Evolutionary conservation across 2,329 filamentous ascomycete species (phyloP).

Genomic region (Pestalotiopsis sp.): DNA sequence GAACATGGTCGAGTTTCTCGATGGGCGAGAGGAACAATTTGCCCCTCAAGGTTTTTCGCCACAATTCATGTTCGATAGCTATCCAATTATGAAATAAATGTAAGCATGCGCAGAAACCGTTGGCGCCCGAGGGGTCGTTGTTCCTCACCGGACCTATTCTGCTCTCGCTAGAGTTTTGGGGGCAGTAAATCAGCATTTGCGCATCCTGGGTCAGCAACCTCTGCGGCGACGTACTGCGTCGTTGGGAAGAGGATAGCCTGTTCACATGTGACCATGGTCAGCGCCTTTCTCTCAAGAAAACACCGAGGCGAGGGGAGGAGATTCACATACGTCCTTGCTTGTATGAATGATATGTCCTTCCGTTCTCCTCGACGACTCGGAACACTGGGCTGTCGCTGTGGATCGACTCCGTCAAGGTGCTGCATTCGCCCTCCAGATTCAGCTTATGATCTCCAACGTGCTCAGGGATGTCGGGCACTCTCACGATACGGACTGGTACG

Average conservation of each 20-base stretch:
- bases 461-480: not conserved
- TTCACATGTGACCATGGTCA: not conserved
- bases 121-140: not conserved
- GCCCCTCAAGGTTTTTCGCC: slow-evolving; percentile 12
- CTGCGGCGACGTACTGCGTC: slow-evolving; percentile 11
- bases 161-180: slow-evolving; percentile 4
- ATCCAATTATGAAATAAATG: not conserved
- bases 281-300: not conserved
- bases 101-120: not conserved
- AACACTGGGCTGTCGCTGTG: slow-evolving; percentile 15
- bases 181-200: slow-evolving; percentile 1
- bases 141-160: slow-evolving; percentile 4
- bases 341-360: slow-evolving; percentile 18
- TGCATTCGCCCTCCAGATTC: not conserved
- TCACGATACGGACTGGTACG: slow-evolving; percentile 12
- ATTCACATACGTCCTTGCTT: slow-evolving; percentile 18
- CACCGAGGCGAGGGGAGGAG: not conserved
- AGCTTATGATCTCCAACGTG: not conserved
- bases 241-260: slow-evolving; percentile 17
- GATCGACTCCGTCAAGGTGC: slow-evolving; percentile 15
- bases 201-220: not conserved
- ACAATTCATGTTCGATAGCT: slow-evolving; percentile 16
- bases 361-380: slow-evolving; percentile 17
- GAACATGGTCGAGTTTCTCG: slow-evolving; percentile 14
- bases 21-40: slow-evolving; percentile 15